phyloP scores from a whole-genome alignment of 192 early-diverging fungal species.

The Coemansia interrupta region DNA sequence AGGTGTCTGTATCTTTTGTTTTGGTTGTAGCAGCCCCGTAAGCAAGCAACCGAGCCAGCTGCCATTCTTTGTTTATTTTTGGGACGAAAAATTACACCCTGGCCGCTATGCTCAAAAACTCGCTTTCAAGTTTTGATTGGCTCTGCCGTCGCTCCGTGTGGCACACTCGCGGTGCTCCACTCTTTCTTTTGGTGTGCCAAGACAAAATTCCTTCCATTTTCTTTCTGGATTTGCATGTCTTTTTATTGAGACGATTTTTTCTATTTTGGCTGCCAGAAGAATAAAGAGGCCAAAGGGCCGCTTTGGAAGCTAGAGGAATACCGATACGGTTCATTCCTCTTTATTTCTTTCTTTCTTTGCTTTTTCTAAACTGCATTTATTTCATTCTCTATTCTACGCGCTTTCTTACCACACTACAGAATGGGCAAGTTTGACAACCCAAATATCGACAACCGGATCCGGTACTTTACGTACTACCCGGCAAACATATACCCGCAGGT shows the following conservation, averaged over 20 bases:
- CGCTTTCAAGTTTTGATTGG: too few relatives aligned
- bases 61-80: too few relatives aligned
- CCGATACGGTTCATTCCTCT: not conserved
- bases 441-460: constrained; percentile 13
- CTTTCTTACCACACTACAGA: not conserved
- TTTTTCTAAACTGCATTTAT: not conserved
- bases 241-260: not conserved
- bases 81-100: too few relatives aligned
- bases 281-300: not conserved
- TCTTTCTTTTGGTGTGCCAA: too few relatives aligned
- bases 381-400: not conserved
- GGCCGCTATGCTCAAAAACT: too few relatives aligned
- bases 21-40: too few relatives aligned
- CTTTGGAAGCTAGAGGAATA: too few relatives aligned
- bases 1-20: too few relatives aligned
- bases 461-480: constrained; percentile 45
- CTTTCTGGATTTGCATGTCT: not conserved
- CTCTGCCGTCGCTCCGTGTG: too few relatives aligned
- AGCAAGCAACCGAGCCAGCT: too few relatives aligned
- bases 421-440: constrained; percentile 2
- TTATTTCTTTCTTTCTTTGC: not conserved
- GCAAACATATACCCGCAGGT: constrained; percentile 30
- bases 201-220: too few relatives aligned
- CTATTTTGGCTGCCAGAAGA: not conserved
- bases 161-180: too few relatives aligned